phyloP scores from a whole-genome alignment of 441 rosid species.

The Erodium trifolium region DNA sequence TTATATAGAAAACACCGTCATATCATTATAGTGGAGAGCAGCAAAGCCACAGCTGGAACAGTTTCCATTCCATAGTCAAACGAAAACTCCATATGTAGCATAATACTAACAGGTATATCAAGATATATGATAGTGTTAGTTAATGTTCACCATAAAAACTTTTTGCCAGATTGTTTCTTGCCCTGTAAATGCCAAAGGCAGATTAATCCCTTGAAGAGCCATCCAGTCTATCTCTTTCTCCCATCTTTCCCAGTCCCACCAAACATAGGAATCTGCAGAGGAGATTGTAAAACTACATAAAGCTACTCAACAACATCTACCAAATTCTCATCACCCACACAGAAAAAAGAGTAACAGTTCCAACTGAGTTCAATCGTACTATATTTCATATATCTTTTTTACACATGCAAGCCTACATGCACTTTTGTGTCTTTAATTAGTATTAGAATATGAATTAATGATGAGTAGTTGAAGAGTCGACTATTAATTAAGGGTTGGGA shows the following conservation, averaged over 20 bases:
- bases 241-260: slow-evolving; percentile 99
- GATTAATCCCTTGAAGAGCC: slow-evolving; percentile 95
- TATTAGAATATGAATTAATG: too few species aligned
- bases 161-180: slow-evolving; percentile 95
- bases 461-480: too few species aligned
- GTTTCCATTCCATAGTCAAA: neutral
- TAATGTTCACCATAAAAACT: slow-evolving; percentile 66
- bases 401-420: neutral
- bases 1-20: neutral
- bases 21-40: neutral
- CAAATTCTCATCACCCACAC: slow-evolving; percentile 2
- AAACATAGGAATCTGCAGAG: slow-evolving; percentile 72
- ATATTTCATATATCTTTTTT: neutral
- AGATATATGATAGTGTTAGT: slow-evolving; percentile 15
- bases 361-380: neutral
- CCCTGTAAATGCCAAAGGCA: slow-evolving; percentile 92
- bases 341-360: neutral
- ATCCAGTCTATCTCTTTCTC: slow-evolving; percentile 98
- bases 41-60: neutral
- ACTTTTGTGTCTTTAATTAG: neutral
- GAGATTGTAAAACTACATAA: slow-evolving; percentile 19
- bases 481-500: too few species aligned
- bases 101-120: slow-evolving; percentile 9
- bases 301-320: slow-evolving; percentile 12
- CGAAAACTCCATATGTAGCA: neutral